Evolutionary conservation across 768 basidiomycete genomes (phyloP).

Genomic region (Trametes meyenii): DNA sequence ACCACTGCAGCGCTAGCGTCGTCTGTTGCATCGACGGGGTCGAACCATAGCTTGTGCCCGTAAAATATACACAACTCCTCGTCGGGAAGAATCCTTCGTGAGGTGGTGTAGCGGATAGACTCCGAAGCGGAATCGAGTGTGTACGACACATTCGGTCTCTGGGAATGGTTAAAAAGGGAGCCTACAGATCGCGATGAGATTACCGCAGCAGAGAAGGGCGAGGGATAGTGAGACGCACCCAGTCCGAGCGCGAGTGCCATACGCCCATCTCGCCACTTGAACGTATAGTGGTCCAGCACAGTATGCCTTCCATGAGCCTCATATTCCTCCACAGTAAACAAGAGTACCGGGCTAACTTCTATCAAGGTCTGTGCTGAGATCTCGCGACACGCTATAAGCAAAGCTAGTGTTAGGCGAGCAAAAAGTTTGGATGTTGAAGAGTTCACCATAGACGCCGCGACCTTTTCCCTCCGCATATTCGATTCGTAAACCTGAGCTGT

Average conservation of each 20-base stretch:
- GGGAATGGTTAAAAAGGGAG: slow-evolving; percentile 81
- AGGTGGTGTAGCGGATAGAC: slow-evolving; percentile 65
- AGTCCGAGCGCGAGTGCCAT: slow-evolving; percentile 82
- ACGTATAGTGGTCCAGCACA: slow-evolving; percentile 73
- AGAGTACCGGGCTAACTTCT: slow-evolving; percentile 85
- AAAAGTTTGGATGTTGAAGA: not conserved
- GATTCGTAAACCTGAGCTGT: slow-evolving; percentile 52
- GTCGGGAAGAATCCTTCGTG: slow-evolving; percentile 51
- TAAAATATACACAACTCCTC: slow-evolving; percentile 86
- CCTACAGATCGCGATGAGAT: slow-evolving; percentile 44
- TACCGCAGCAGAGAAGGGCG: not conserved
- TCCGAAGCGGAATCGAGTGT: slow-evolving; percentile 53
- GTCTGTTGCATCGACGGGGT: slow-evolving; percentile 39
- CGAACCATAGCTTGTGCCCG: slow-evolving; percentile 68
- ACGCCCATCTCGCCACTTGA: slow-evolving; percentile 70
- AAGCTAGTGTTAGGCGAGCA: not conserved
- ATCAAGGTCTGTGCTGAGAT: slow-evolving; percentile 69
- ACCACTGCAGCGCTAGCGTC: not conserved
- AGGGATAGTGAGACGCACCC: slow-evolving; percentile 46
- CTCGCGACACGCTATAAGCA: slow-evolving; percentile 45
- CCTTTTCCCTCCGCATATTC: slow-evolving; percentile 51
- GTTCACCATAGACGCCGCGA: slow-evolving; percentile 65
- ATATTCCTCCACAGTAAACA: slow-evolving; percentile 75
- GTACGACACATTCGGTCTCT: slow-evolving; percentile 71
- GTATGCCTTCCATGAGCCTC: slow-evolving; percentile 62